Conservation (phyloP, 192 early-diverging fungal species). For the Backusella macrospora region DNA sequence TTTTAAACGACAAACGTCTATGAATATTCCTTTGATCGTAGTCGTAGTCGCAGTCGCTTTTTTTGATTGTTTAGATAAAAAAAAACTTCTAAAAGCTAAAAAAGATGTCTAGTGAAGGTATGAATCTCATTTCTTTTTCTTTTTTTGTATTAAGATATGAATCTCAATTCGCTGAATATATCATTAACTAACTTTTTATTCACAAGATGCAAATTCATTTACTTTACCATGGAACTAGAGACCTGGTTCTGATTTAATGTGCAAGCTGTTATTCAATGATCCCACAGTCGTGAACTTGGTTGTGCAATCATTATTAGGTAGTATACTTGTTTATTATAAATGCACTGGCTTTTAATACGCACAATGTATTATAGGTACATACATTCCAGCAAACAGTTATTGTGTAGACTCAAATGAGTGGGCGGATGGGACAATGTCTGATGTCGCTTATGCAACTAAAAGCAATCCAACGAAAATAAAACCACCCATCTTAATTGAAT, state of each 20-base stretch:
- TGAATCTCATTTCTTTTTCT: conserved; percentile 9
- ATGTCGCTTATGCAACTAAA: background rate
- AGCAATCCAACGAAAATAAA: background rate
- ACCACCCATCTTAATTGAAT: background rate
- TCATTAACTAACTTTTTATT: too few species aligned
- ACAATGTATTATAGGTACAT: background rate
- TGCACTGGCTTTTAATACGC: background rate
- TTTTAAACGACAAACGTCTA: background rate
- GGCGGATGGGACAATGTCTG: background rate
- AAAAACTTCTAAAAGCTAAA: background rate
- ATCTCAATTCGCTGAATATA: too few species aligned
- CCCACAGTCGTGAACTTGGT: background rate
- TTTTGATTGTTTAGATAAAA: background rate
- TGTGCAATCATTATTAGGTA: conserved; percentile 15
- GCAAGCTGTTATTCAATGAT: background rate
- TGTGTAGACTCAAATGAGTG: too few species aligned
- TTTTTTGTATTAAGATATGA: background rate
- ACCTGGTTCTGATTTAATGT: background rate
- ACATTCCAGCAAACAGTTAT: too few species aligned
- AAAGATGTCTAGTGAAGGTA: background rate
- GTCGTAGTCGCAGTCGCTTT: conserved; percentile 6
- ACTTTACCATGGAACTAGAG: background rate
- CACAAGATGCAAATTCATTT: background rate
- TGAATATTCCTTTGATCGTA: conserved; percentile 8
- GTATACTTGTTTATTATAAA: background rate